phyloP scores from a whole-genome alignment of 148 eudicot species.

The Diospyros kaki region DNA sequence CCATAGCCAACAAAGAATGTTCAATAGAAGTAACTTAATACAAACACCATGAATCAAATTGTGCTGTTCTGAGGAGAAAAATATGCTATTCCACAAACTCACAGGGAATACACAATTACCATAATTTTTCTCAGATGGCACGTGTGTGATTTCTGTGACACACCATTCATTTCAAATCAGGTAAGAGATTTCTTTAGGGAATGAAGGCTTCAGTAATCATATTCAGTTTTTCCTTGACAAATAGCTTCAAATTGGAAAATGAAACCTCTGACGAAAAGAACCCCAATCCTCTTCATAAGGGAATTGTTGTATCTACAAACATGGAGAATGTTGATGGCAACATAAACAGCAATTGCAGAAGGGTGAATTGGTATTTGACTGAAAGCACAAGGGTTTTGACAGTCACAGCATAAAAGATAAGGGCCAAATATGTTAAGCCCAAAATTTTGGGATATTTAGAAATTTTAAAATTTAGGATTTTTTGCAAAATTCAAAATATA shows the following conservation, averaged over 20 bases:
- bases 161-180: neutral
- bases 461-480: too few species aligned
- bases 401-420: too few species aligned
- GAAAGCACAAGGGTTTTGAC: too few species aligned
- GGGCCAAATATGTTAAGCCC: too few species aligned
- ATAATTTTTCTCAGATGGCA: neutral
- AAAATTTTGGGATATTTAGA: too few species aligned
- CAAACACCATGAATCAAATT: neutral
- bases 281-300: neutral
- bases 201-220: neutral
- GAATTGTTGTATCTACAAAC: too few species aligned
- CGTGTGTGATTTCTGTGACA: neutral
- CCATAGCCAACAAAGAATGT: neutral
- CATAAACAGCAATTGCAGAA: too few species aligned
- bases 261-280: conserved; percentile 1
- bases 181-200: neutral
- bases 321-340: too few species aligned
- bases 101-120: neutral
- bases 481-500: too few species aligned
- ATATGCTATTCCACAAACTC: conserved; percentile 2
- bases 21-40: neutral
- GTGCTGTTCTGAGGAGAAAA: neutral
- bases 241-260: neutral
- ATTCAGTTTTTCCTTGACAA: neutral
- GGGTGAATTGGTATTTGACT: too few species aligned